Conservation (phyloP, 352 stramenopile species). For the Aphanomyces stellatus region DNA sequence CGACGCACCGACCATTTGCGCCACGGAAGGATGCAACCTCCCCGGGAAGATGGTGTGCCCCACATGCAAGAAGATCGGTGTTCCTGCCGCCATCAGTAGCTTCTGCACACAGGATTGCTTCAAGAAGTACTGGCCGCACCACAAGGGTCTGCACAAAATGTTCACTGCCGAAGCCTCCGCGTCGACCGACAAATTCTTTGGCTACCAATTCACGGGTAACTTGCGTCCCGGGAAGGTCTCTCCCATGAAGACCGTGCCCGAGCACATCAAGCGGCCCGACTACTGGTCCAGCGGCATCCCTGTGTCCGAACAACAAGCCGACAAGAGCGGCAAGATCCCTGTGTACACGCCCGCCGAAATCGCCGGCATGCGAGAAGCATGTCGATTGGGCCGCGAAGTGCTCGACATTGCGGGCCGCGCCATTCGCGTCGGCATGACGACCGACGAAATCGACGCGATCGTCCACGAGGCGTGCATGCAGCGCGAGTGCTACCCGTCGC, state of each 20-base stretch:
- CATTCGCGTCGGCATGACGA: conserved; percentile 86
- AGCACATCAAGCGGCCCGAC: conserved; percentile 77
- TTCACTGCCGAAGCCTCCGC: conserved; percentile 72
- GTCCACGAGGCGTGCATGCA: conserved; percentile 91
- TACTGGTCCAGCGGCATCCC: conserved; percentile 85
- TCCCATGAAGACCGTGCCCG: conserved; percentile 61
- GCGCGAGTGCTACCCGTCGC: conserved; percentile 92
- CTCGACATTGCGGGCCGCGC: conserved; percentile 90
- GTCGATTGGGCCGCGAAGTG: conserved; percentile 86
- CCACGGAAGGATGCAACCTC: conserved; percentile 72
- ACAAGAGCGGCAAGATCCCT: conserved; percentile 70
- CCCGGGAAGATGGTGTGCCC: conserved; percentile 80
- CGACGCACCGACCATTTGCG: conserved; percentile 28
- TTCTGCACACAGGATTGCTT: conserved; percentile 96
- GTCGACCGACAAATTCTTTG: conserved; percentile 40
- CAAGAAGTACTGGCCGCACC: conserved; percentile 90
- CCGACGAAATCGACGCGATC: conserved; percentile 95
- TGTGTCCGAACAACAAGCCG: conserved; percentile 51
- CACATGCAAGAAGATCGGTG: conserved; percentile 86
- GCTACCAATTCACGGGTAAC: conserved; percentile 76
- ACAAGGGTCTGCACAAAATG: conserved; percentile 96
- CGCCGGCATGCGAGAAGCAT: conserved; percentile 87
- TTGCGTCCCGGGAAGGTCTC: conserved; percentile 78
- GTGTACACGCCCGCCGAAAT: conserved; percentile 93
- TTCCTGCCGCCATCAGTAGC: conserved; percentile 72